These are phyloP conservation scores for Cinchona pubescens DNA, from an alignment of 257 asterid genomes.

Conservation along the genomic window DNA sequence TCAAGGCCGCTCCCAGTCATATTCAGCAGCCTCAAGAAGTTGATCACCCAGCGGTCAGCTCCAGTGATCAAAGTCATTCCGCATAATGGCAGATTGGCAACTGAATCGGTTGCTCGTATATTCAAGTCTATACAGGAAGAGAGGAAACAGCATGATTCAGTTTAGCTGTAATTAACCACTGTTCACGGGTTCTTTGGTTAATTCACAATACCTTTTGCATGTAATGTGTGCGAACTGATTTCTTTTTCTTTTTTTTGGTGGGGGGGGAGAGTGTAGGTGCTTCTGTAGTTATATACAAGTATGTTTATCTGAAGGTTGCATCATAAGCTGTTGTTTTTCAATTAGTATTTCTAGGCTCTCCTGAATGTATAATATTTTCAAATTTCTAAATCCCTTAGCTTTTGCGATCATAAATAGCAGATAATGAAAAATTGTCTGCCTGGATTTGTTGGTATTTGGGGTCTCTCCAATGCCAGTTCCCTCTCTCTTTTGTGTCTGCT, in stretches of 20 bases:
- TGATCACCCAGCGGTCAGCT: constrained; percentile 24
- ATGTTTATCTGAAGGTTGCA: constrained; percentile 9
- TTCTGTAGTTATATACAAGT: constrained; percentile 12
- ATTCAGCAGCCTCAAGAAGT: constrained; percentile 20
- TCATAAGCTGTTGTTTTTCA: not conserved
- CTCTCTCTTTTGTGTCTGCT: not conserved
- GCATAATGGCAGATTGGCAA: constrained; percentile 61
- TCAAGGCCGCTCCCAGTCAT: constrained; percentile 15
- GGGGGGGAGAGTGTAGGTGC: constrained; percentile 5
- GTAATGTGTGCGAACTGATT: constrained; percentile 7
- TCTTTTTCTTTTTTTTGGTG: not conserved
- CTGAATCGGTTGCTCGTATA: constrained; percentile 81
- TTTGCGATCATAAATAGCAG: not conserved
- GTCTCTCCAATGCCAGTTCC: no score
- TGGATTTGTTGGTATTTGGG: not conserved
- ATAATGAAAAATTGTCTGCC: not conserved
- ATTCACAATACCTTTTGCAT: constrained; percentile 2
- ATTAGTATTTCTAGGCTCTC: not conserved
- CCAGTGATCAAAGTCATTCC: constrained; percentile 78
- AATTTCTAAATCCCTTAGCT: not conserved
- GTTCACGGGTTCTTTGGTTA: not conserved
- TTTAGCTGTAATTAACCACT: constrained; percentile 6
- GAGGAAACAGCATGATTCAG: constrained; percentile 56
- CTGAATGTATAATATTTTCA: not conserved
- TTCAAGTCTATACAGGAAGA: constrained; percentile 82